phyloP scores from a whole-genome alignment of 192 early-diverging fungal genomes.

The Coemansia sp. region DNA sequence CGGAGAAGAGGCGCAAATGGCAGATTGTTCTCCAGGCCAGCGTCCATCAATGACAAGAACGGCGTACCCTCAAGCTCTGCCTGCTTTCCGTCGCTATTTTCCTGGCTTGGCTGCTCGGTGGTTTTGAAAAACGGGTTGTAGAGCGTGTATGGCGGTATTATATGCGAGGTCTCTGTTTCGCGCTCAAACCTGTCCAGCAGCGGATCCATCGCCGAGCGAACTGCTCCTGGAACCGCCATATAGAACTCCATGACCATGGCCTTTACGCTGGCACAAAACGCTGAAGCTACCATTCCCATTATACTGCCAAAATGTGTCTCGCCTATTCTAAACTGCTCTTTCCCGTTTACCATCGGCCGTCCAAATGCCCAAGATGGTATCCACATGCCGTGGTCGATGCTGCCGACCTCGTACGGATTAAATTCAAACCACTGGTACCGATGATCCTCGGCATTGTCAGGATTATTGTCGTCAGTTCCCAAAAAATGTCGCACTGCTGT shows the following conservation, averaged over 20 bases:
- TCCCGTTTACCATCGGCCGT: slow-evolving; percentile 65
- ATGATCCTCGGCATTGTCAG: slow-evolving; percentile 24
- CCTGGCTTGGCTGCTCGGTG: slow-evolving; percentile 2
- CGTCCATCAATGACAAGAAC: slow-evolving; percentile 69
- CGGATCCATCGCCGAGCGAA: slow-evolving; percentile 40
- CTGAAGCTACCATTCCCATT: slow-evolving; percentile 59
- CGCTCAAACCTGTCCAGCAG: slow-evolving; percentile 55
- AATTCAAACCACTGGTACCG: slow-evolving; percentile 80
- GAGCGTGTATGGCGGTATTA: slow-evolving; percentile 67
- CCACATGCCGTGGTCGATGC: slow-evolving; percentile 74
- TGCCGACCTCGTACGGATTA: slow-evolving; percentile 77
- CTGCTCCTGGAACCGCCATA: slow-evolving; percentile 23
- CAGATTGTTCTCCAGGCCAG: slow-evolving; percentile 79
- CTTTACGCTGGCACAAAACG: slow-evolving; percentile 51
- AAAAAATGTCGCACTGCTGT: slow-evolving; percentile 69
- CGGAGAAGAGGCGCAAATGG: slow-evolving; percentile 72
- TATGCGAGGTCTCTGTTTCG: slow-evolving; percentile 57
- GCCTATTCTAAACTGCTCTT: slow-evolving; percentile 60
- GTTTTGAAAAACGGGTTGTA: slow-evolving; percentile 69
- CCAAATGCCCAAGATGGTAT: slow-evolving; percentile 80
- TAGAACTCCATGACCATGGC: slow-evolving; percentile 51
- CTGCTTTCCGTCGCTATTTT: not conserved
- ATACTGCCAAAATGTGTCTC: slow-evolving; percentile 69
- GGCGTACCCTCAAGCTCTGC: slow-evolving; percentile 32
- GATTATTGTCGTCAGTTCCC: slow-evolving; percentile 41